These are phyloP conservation scores for Allodekkera sacchari DNA, from an alignment of 805 yeast species.

Conservation along the genomic window DNA sequence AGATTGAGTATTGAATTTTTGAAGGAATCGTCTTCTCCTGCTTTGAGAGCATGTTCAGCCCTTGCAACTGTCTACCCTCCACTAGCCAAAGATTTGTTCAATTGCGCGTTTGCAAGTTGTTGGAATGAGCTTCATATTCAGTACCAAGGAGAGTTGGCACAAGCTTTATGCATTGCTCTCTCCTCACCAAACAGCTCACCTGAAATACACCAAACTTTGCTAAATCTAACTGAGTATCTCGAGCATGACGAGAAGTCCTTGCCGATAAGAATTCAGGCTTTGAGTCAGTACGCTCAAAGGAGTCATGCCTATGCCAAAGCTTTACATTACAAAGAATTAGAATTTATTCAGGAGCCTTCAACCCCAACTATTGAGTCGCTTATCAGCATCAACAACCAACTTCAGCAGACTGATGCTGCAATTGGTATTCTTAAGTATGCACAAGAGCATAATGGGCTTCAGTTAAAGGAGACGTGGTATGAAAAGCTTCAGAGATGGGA, in stretches of 20 bases:
- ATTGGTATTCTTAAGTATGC: conserved; percentile 94
- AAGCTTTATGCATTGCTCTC: conserved; percentile 76
- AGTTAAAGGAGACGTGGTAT: conserved; percentile 94
- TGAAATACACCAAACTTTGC: conserved; percentile 82
- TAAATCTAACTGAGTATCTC: conserved; percentile 91
- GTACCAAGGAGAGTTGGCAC: conserved; percentile 82
- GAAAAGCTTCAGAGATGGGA: conserved; percentile 97
- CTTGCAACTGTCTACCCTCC: conserved; percentile 84
- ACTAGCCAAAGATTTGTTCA: conserved; percentile 82
- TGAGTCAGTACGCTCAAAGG: conserved; percentile 88
- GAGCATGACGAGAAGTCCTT: conserved; percentile 95
- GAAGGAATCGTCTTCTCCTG: conserved; percentile 91
- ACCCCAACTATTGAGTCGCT: conserved; percentile 87
- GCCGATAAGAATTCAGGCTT: conserved; percentile 81
- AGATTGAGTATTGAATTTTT: conserved; percentile 76
- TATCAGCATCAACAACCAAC: conserved; percentile 85
- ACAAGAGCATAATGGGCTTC: conserved; percentile 81
- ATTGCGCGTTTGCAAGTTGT: conserved; percentile 90
- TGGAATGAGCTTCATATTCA: conserved; percentile 90
- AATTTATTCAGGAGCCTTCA: conserved; percentile 87
- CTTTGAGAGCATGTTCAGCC: conserved; percentile 85
- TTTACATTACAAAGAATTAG: conserved; percentile 89
- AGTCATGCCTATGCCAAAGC: conserved; percentile 98
- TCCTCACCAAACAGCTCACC: conserved; percentile 92
- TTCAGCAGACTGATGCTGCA: conserved; percentile 97